Conservation (phyloP, 208 protist genomes). For the Wallacemonas sp. region DNA sequence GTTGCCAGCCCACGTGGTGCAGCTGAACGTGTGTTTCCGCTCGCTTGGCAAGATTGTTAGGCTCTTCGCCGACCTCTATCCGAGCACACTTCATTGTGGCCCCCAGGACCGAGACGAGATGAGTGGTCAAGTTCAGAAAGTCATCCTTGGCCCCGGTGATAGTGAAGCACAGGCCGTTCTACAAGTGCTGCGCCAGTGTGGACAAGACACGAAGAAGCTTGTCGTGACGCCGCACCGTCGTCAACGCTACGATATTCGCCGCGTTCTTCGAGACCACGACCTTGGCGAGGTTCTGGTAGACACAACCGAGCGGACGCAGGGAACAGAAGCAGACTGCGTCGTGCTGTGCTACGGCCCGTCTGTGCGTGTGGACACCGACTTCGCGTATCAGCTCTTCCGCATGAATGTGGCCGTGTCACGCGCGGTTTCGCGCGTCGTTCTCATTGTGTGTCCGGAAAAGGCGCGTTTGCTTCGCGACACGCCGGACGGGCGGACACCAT, state of each 20-base stretch:
- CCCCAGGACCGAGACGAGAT: background rate
- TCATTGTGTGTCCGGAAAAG: slow-evolving; percentile 14
- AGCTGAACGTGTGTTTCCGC: slow-evolving; percentile 19
- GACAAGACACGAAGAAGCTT: background rate
- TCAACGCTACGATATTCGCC: background rate
- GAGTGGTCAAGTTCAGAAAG: background rate
- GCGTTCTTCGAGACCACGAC: background rate
- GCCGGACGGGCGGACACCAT: slow-evolving; percentile 5
- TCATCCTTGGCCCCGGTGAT: background rate
- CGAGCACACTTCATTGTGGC: background rate
- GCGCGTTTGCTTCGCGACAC: background rate
- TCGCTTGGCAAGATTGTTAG: slow-evolving; percentile 7
- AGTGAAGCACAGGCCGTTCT: background rate
- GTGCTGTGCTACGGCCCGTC: slow-evolving; percentile 17
- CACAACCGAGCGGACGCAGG: slow-evolving; percentile 21
- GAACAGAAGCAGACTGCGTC: slow-evolving; percentile 14
- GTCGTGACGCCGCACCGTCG: slow-evolving; percentile 20
- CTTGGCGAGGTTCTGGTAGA: background rate
- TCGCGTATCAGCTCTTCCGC: slow-evolving; percentile 19
- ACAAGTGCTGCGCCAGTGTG: background rate
- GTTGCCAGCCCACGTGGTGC: slow-evolving; percentile 10
- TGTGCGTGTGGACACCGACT: background rate
- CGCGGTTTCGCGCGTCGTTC: slow-evolving; percentile 4
- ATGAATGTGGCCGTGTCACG: slow-evolving; percentile 25
- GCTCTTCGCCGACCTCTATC: background rate